Evolutionary conservation across 2,329 filamentous ascomycete genomes (phyloP).

Genomic region (Cercospora zeina): DNA sequence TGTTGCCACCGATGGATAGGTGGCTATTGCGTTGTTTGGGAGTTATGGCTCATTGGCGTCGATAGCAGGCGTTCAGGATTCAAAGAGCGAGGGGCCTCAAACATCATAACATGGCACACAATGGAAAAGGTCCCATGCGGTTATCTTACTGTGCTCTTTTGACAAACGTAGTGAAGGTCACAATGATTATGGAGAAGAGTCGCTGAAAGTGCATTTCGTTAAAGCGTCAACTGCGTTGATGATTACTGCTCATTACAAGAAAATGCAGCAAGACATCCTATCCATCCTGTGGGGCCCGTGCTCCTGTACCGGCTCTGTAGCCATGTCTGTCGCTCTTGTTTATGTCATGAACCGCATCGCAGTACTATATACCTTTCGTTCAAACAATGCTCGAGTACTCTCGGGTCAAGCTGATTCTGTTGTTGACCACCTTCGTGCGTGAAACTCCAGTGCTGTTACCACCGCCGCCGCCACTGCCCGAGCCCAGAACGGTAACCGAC

Average conservation of each 20-base stretch:
- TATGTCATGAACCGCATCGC: not conserved
- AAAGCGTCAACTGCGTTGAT: not conserved
- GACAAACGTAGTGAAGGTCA: not conserved
- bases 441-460: constrained; percentile 9
- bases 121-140: not conserved
- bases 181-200: not conserved
- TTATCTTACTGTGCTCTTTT: not conserved
- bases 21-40: not conserved
- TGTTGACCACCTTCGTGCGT: constrained; percentile 6
- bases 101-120: not conserved
- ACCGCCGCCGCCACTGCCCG: not conserved
- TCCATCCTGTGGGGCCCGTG: not conserved
- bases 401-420: constrained; percentile 9
- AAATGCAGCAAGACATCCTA: not conserved
- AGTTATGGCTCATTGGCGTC: not conserved
- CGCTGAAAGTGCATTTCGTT: not conserved
- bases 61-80: not conserved
- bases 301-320: not conserved
- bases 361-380: not conserved
- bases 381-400: constrained; percentile 12
- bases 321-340: not conserved
- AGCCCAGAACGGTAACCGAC: constrained; percentile 54
- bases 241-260: not conserved
- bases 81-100: not conserved
- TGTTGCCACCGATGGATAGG: not conserved